A percentile compares a stretch with the other conserved stretches of the same genome.
phyloP scores from a whole-genome alignment of 768 basidiomycete species.

The Pleurotus tuber-regium region DNA sequence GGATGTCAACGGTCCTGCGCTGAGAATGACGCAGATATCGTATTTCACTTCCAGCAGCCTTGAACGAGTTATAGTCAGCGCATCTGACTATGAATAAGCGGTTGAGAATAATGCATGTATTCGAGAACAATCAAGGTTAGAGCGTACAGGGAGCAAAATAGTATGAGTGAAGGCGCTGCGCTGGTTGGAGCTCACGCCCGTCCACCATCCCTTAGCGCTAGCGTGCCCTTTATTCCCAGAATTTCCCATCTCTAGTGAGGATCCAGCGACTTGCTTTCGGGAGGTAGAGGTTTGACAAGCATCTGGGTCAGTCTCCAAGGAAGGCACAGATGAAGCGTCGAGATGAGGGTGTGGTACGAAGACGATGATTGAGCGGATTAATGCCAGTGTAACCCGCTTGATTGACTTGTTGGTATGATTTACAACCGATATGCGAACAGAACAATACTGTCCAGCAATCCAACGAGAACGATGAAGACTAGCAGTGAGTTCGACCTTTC shows the following conservation, averaged over 20 bases:
- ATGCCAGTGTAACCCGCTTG: slow-evolving; percentile 58
- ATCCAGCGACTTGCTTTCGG: slow-evolving; percentile 63
- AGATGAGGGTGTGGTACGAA: slow-evolving; percentile 55
- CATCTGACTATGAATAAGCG: slow-evolving; percentile 50
- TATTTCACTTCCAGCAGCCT: slow-evolving; percentile 79
- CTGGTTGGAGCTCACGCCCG: slow-evolving; percentile 67
- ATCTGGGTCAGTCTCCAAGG: slow-evolving; percentile 43
- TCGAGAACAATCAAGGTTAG: slow-evolving; percentile 13
- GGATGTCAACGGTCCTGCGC: slow-evolving; percentile 54
- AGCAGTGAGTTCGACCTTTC: slow-evolving; percentile 64
- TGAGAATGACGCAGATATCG: slow-evolving; percentile 60
- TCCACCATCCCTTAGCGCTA: slow-evolving; percentile 89
- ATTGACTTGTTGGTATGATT: slow-evolving; percentile 71
- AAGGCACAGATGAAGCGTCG: slow-evolving; percentile 21
- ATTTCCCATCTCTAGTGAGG: slow-evolving; percentile 63
- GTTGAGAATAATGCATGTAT: slow-evolving; percentile 6
- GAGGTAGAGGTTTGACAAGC: slow-evolving; percentile 62
- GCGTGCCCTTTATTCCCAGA: slow-evolving; percentile 63
- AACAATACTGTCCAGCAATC: slow-evolving; percentile 80
- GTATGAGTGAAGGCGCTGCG: slow-evolving; percentile 63
- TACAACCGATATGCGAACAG: slow-evolving; percentile 57
- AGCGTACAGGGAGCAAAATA: slow-evolving; percentile 75
- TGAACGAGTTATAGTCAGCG: slow-evolving; percentile 64
- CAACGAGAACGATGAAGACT: slow-evolving; percentile 70
- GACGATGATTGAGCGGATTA: slow-evolving; percentile 63